Evolutionary conservation across 768 basidiomycete genomes (phyloP), one percentile per base, ranked within the genome.

Genomic region (Cystoderma amianthinum): DNA sequence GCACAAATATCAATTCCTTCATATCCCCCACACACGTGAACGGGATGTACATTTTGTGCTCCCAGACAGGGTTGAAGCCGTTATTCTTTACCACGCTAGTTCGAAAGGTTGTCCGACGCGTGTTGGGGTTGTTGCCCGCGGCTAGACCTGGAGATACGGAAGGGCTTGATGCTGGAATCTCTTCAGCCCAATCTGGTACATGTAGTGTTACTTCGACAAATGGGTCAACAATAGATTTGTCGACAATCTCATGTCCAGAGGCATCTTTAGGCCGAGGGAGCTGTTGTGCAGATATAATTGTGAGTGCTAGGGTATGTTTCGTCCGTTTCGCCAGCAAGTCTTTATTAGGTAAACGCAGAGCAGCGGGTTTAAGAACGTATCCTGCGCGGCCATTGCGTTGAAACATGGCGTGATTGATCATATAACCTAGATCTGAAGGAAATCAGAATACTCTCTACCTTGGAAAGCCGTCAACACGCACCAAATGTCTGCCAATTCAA

Each of bases 401-500:
- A 61, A 99, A 99, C 90, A 98, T 93, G 4, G 94, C 90, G 45
- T 87, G 80, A 54, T 96, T 99, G 58, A 97, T 89, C 68, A 84
- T 81, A 54, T 84, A 86, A 2, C 91, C 93, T 38, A 91, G 62
- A 61, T 97, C 93, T 92, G 57, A 2, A 24, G 13, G 12, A 35
- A 19, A 35, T 17, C 39, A 37, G 23, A 41, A 41, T 10, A 30
- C 18, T 22, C 25, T 6, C 32, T 22, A 39, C 15, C 19, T 39
- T 20, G 9, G 11, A 44, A 45, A 36, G 6, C 25, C 25, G 25
- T n/a, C 23, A 22, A 34, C 20, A 21, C 1, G 67, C 81, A 94
- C 92, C 93, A 49, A 82, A 82, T 0, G 93, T 98, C 62, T 99
- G 95, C 92, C 93, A 98, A 60, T 99, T 99, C 41, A 99, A 72